phyloP scores from a whole-genome alignment of 305 asterid genomes.

The Fraxinus xanthoxyloides region DNA sequence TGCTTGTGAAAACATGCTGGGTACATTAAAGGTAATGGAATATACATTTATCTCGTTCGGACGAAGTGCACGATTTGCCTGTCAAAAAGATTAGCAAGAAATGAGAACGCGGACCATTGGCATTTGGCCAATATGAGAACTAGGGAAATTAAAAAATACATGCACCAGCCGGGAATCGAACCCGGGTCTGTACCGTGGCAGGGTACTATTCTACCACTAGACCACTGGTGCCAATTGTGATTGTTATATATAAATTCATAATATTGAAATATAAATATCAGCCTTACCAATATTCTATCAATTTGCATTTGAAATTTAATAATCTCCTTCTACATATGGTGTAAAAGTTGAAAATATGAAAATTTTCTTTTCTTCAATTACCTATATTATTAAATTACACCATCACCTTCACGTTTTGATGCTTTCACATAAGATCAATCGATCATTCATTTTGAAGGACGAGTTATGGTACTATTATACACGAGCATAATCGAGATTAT shows the following conservation, averaged over 20 bases:
- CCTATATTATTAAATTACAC: background rate
- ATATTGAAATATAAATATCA: background rate
- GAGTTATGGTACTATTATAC: background rate
- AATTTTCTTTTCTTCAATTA: background rate
- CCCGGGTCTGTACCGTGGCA: constrained; percentile 70
- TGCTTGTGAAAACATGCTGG: background rate
- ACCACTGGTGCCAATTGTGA: constrained; percentile 52
- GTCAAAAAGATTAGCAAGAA: background rate
- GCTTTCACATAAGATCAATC: background rate
- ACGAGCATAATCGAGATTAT: background rate
- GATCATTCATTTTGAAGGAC: background rate
- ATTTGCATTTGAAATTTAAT: background rate
- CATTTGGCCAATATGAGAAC: background rate
- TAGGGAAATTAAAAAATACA: background rate
- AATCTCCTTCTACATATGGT: background rate
- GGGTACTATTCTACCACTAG: constrained; percentile 78
- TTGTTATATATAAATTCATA: too few species aligned
- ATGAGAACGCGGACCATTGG: background rate
- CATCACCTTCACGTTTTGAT: background rate
- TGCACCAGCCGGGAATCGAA: constrained; percentile 12
- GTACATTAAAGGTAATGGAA: background rate
- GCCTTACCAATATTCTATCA: background rate
- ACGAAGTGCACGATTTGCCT: background rate
- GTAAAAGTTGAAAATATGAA: background rate
- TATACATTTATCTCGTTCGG: background rate